These are phyloP conservation scores for Trametes hirsuta DNA, from an alignment of 1,284 basidiomycete genomes.

Conservation along the genomic window DNA sequence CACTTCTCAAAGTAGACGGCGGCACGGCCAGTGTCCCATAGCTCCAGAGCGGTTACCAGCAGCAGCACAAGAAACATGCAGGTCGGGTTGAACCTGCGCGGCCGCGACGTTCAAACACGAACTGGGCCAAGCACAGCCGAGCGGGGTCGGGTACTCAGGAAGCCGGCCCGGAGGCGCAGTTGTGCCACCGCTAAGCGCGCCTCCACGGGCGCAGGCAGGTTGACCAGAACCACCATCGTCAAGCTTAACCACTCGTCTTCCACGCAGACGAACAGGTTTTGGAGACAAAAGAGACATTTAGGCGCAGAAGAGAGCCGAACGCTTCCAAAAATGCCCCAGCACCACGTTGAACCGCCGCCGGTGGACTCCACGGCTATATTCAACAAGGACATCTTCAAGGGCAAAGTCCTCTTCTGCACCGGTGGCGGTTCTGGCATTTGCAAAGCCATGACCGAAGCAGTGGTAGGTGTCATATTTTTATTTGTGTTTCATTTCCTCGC, in stretches of 20 bases:
- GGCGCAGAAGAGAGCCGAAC: background rate
- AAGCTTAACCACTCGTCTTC: background rate
- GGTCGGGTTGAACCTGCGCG: background rate
- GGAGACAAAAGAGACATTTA: background rate
- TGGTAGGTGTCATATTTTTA: conserved; percentile 51
- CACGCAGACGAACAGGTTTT: background rate
- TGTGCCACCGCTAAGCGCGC: background rate
- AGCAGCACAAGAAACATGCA: background rate
- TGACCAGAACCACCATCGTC: background rate
- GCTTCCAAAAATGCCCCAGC: conserved; percentile 30
- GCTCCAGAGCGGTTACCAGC: background rate
- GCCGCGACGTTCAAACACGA: background rate
- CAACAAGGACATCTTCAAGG: conserved; percentile 82
- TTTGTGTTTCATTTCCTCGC: background rate
- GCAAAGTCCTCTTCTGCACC: conserved; percentile 94
- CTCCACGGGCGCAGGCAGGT: background rate
- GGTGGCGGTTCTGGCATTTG: conserved; percentile 93
- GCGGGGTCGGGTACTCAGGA: background rate
- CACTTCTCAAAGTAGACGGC: background rate
- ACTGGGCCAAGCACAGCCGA: background rate
- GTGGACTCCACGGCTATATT: conserved; percentile 67
- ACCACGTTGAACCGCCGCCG: conserved; percentile 39
- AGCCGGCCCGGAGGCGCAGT: conserved; percentile 1
- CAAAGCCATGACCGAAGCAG: conserved; percentile 82
- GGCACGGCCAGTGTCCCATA: background rate